phyloP scores from a whole-genome alignment of 2,329 filamentous ascomycete genomes.

The Venturia oleaginea region DNA sequence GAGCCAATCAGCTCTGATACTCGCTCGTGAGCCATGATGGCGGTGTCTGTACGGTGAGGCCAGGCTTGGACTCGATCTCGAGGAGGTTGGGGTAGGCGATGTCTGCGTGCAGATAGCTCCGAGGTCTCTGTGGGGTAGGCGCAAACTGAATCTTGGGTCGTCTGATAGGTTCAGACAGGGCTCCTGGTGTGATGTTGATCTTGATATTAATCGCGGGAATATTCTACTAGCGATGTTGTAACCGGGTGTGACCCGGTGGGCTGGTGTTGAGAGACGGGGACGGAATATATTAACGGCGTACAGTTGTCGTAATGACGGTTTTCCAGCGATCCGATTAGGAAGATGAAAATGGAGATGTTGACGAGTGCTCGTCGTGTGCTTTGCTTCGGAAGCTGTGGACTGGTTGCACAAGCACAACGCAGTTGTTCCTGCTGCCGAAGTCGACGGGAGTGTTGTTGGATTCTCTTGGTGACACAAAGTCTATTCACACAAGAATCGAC shows the following conservation, averaged over 20 bases:
- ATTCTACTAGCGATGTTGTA: background rate
- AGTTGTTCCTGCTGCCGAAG: background rate
- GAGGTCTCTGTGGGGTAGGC: background rate
- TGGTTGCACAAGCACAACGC: background rate
- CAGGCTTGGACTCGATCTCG: background rate
- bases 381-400: background rate
- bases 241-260: background rate
- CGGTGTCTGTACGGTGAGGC: background rate
- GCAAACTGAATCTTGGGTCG: background rate
- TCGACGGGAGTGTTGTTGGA: background rate
- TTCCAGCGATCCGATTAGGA: background rate
- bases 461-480: background rate
- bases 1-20: background rate
- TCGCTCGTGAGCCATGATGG: conserved; percentile 6
- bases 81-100: background rate
- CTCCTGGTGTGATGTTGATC: background rate
- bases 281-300: background rate
- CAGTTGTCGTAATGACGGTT: background rate
- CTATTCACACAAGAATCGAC: background rate
- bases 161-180: background rate
- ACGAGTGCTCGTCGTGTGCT: background rate
- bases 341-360: background rate
- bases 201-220: background rate
- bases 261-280: background rate
- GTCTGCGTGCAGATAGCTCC: background rate